phyloP scores from a whole-genome alignment of 2,329 filamentous ascomycete species.

The Lasiodiplodia citricola region DNA sequence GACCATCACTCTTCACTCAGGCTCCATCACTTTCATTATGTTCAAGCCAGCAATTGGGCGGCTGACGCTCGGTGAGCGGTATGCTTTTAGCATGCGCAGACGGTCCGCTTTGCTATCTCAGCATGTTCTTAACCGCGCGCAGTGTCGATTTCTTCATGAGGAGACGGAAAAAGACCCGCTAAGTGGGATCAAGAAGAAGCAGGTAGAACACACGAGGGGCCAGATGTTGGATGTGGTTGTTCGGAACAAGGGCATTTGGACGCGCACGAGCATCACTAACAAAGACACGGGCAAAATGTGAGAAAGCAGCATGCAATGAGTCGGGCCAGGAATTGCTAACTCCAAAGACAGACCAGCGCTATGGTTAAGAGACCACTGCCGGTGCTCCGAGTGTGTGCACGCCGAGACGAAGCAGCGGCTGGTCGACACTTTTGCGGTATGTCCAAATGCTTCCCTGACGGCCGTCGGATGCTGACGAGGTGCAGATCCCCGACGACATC shows the following conservation, averaged over 20 bases:
- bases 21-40: neutral
- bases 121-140: neutral
- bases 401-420: slow-evolving; percentile 72
- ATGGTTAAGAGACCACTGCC: slow-evolving; percentile 66
- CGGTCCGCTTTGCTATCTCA: neutral
- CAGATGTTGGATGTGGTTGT: neutral
- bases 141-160: neutral
- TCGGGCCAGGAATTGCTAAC: neutral
- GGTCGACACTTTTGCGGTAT: slow-evolving; percentile 71
- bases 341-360: neutral
- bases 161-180: no score
- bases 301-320: neutral
- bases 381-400: slow-evolving; percentile 70
- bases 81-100: neutral
- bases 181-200: no score
- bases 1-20: neutral
- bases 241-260: neutral
- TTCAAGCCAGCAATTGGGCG: neutral
- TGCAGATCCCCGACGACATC: slow-evolving; percentile 39
- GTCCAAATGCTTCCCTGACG: neutral
- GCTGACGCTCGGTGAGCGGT: neutral
- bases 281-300: neutral
- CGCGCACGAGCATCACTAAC: no score
- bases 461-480: neutral
- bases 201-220: neutral